Evolutionary conservation across 495 filamentous ascomycete genomes (phyloP).

Genomic region (Penicillium herquei): DNA sequence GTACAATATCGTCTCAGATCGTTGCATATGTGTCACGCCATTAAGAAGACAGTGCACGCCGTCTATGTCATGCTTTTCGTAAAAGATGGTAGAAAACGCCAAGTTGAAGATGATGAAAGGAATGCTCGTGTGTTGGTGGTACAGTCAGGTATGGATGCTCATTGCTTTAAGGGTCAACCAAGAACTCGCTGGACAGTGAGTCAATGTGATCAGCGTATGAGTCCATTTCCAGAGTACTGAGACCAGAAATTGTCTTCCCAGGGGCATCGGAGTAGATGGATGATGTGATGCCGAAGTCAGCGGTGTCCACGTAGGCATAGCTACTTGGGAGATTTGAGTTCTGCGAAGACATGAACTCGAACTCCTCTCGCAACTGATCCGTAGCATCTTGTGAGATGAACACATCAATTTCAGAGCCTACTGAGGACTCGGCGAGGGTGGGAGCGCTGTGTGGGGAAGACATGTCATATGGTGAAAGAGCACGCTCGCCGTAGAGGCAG

Average conservation of each 20-base stretch:
- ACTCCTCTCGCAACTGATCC: constrained; percentile 31
- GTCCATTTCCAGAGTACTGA: constrained; percentile 28
- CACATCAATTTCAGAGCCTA: constrained; percentile 45
- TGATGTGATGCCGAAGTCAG: constrained; percentile 31
- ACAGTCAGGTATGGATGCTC: not conserved
- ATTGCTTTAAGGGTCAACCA: constrained; percentile 22
- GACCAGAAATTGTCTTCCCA: constrained; percentile 34
- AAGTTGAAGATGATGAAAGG: not conserved
- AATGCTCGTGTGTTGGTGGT: constrained; percentile 2
- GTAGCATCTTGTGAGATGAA: constrained; percentile 44
- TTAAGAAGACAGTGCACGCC: constrained; percentile 12
- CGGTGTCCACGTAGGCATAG: constrained; percentile 25
- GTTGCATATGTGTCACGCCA: constrained; percentile 20
- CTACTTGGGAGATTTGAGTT: constrained; percentile 22
- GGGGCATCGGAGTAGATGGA: constrained; percentile 37
- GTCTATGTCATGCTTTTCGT: constrained; percentile 17
- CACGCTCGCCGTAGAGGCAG: constrained; percentile 33
- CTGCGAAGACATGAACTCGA: constrained; percentile 20
- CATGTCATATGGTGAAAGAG: constrained; percentile 31
- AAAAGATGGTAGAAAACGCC: constrained; percentile 5
- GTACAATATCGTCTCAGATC: constrained; percentile 26
- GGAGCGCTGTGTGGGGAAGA: constrained; percentile 42
- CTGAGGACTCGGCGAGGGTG: constrained; percentile 38
- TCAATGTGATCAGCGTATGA: constrained; percentile 33
- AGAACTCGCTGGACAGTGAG: constrained; percentile 27